Evolutionary conservation across 805 yeast species (phyloP).

Genomic region (Candida maesae): DNA sequence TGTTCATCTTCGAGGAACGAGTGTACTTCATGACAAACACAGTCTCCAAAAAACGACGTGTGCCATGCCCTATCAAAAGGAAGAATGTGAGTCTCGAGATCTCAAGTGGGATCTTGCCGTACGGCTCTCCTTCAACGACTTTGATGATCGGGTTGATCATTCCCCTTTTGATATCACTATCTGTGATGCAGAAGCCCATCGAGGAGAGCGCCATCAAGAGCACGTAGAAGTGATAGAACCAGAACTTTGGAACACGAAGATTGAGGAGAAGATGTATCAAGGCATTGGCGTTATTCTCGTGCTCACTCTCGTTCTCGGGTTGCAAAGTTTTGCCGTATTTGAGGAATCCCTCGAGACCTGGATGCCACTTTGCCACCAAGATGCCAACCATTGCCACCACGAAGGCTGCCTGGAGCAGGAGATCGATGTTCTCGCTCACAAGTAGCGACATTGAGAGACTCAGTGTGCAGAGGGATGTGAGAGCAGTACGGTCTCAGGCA

Average conservation of each 20-base stretch:
- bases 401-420: constrained; percentile 8
- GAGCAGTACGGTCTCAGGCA: too few relatives aligned
- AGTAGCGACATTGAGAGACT: background rate
- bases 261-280: constrained; percentile 20
- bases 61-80: constrained; percentile 44
- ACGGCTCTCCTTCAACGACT: constrained; percentile 3
- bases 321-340: constrained; percentile 43
- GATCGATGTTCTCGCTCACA: constrained; percentile 31
- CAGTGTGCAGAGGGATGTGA: too few relatives aligned
- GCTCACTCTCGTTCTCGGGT: constrained; percentile 8
- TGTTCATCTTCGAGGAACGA: constrained; percentile 49
- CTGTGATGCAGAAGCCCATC: constrained; percentile 17
- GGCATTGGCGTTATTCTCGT: constrained; percentile 9
- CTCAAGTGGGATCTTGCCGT: constrained; percentile 24
- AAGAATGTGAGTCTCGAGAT: constrained; percentile 21
- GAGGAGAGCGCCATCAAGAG: constrained; percentile 31
- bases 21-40: constrained; percentile 44
- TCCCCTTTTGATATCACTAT: constrained; percentile 8
- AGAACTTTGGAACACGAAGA: constrained; percentile 56
- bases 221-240: constrained; percentile 62
- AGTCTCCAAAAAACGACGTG: constrained; percentile 55
- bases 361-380: constrained; percentile 30
- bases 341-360: constrained; percentile 33
- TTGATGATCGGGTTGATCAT: constrained; percentile 7
- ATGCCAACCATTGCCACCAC: constrained; percentile 20